Conservation (phyloP, 2,329 filamentous ascomycete species). For the Nannizzia gypsea region DNA sequence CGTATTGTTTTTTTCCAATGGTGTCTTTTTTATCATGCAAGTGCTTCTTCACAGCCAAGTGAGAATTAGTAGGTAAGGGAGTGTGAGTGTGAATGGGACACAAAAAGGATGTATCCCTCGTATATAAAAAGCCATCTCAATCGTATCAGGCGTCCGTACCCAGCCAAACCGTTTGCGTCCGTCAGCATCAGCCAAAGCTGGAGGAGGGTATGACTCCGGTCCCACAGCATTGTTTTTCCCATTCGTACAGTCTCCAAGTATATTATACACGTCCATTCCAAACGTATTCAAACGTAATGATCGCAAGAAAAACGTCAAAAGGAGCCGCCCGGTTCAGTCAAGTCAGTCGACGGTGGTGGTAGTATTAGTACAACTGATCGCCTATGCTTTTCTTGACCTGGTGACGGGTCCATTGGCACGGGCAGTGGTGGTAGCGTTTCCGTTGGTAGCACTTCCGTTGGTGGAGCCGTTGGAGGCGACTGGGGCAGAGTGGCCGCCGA, state of each 20-base stretch:
- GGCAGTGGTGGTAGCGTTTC: constrained; percentile 23
- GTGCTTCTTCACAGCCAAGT: background rate
- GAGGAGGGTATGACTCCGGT: background rate
- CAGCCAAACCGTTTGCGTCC: background rate
- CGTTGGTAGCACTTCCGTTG: constrained; percentile 12
- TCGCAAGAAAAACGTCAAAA: background rate
- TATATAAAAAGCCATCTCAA: constrained; percentile 5
- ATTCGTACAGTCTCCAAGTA: background rate
- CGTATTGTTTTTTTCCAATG: background rate
- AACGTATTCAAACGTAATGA: background rate
- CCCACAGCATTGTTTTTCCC: background rate
- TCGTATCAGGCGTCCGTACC: background rate
- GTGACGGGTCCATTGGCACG: constrained; percentile 35
- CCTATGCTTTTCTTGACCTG: constrained; percentile 38
- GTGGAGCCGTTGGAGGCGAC: constrained; percentile 16
- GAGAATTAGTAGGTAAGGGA: background rate
- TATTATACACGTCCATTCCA: background rate
- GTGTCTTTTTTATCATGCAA: background rate
- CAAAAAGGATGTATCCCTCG: background rate
- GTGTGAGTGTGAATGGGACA: background rate
- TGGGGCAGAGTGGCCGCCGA: constrained; percentile 6
- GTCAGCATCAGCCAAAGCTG: background rate
- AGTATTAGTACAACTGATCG: background rate
- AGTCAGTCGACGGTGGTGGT: too few species aligned
- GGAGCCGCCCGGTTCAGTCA: background rate